Evolutionary conservation across 495 filamentous ascomycete genomes (phyloP), one percentile per base, ranked within the genome.

Genomic region (Penicillium tannophilum): DNA sequence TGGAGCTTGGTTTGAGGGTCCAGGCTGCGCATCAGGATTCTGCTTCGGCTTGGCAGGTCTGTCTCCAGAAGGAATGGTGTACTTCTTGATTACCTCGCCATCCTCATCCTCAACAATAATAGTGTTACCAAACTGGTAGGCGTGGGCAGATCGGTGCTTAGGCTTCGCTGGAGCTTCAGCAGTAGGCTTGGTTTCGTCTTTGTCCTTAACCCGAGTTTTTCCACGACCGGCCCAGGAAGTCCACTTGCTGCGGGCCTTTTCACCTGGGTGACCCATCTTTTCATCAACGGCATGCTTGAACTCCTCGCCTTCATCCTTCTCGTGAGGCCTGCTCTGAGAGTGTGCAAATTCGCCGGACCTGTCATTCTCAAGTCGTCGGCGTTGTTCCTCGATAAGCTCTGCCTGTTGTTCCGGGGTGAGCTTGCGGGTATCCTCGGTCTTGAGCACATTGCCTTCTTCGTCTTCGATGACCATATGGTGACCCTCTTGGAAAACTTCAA

Each of bases 71-170:
- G 92, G 89, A 30, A 97, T 87, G 53, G 96, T 91, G 70, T 96
- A 98, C 58, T 94, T 96, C 79, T 96, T 95, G 70, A 99, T 84
- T 12, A 99, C 95, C 67, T 99, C 95, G 30, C 95, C 95, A 68
- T 97, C 90, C 70, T 93, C 92, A 64, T 99, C 93, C 73, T 99
- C 95, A 16, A 99, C 92, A 66, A 99, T 97, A 63, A 99, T 93
- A 71, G 92, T 96, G 63, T 91, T 94, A 45, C 93, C 95, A 63
- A 93, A 97, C 63, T 96, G 92, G 65, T 96, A 99, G 4, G 95
- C 95, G 65, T 90, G 83, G 11, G 95, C 95, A 6, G 94, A 87
- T 23, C 82, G 77, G 46, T 44, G 67, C 52, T 68, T 68, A 11
- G 66, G 54, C 49, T 71, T 69, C 20, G 63, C 63, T 14, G 55